Conservation (phyloP, 2,329 filamentous ascomycete species). For the Dactylellina sp. region DNA sequence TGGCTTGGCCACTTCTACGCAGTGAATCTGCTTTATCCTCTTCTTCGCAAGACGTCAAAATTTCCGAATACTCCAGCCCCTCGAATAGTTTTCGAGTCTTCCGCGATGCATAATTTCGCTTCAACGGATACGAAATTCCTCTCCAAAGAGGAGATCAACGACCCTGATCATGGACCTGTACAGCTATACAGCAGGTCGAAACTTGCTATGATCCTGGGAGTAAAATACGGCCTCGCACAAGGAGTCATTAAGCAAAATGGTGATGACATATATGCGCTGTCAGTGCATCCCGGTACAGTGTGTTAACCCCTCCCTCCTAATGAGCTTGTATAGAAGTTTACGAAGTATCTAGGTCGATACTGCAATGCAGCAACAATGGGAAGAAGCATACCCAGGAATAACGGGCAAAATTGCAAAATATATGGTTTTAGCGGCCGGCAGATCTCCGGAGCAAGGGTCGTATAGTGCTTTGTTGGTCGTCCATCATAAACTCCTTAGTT, state of each 20-base stretch:
- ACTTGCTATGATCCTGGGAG: conserved; percentile 65
- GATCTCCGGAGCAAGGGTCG: conserved; percentile 65
- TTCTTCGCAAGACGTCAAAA: conserved; percentile 65
- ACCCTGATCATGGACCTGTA: conserved; percentile 62
- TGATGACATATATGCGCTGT: conserved; percentile 64
- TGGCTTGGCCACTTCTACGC: conserved; percentile 66
- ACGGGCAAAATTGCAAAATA: conserved; percentile 64
- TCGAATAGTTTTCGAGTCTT: conserved; percentile 65
- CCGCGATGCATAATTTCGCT: conserved; percentile 64
- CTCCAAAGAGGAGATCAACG: conserved; percentile 65
- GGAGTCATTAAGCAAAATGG: conserved; percentile 65
- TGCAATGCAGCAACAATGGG: conserved; percentile 66
- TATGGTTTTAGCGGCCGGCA: conserved; percentile 62
- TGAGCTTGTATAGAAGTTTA: conserved; percentile 5
- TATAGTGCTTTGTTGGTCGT: conserved; percentile 63
- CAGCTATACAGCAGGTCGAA: conserved; percentile 65
- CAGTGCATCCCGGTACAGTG: conserved; percentile 65
- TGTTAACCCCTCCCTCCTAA: conserved; percentile 56
- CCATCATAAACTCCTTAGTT: neutral
- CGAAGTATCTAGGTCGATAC: conserved; percentile 64
- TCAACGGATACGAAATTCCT: conserved; percentile 64
- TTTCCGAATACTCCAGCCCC: conserved; percentile 62
- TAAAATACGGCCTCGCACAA: conserved; percentile 65
- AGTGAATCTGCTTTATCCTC: conserved; percentile 65
- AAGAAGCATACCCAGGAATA: conserved; percentile 66